A percentile compares a stretch with the other conserved stretches of the same genome.
These are phyloP conservation scores for Grosmannia clavigera DNA, from an alignment of 2,329 filamentous ascomycete genomes.

Conservation along the genomic window DNA sequence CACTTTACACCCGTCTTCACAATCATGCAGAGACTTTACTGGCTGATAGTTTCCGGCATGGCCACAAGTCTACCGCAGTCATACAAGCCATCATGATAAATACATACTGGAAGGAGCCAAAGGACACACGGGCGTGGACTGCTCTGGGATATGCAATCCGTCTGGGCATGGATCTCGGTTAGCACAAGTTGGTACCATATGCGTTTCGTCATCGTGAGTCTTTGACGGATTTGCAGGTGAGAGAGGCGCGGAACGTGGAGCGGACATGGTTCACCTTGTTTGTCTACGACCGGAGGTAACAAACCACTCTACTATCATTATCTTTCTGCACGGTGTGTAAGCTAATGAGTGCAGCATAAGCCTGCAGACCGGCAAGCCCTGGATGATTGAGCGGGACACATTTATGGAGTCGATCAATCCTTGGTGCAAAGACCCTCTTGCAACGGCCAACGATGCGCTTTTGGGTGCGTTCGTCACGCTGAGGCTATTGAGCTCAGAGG, in stretches of 20 bases:
- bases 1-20: neutral
- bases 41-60: slow-evolving; percentile 18
- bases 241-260: neutral
- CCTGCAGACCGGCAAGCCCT: slow-evolving; percentile 27
- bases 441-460: slow-evolving; percentile 9
- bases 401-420: slow-evolving; percentile 23
- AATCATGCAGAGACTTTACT: slow-evolving; percentile 12
- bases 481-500: neutral
- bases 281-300: neutral
- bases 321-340: too few relatives aligned
- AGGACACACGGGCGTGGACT: slow-evolving; percentile 27
- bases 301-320: too few relatives aligned
- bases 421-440: slow-evolving; percentile 21
- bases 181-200: neutral
- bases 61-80: slow-evolving; percentile 24
- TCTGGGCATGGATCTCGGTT: slow-evolving; percentile 17
- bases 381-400: slow-evolving; percentile 27
- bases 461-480: neutral
- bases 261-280: neutral
- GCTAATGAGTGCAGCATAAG: slow-evolving; percentile 19
- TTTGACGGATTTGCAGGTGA: neutral
- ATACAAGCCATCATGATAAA: slow-evolving; percentile 25
- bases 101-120: slow-evolving; percentile 30
- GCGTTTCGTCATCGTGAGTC: too few relatives aligned
- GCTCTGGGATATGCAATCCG: slow-evolving; percentile 27